Base-by-base conservation (phyloP, 768 basidiomycete species). In the Pleurotus giganteus region DNA sequence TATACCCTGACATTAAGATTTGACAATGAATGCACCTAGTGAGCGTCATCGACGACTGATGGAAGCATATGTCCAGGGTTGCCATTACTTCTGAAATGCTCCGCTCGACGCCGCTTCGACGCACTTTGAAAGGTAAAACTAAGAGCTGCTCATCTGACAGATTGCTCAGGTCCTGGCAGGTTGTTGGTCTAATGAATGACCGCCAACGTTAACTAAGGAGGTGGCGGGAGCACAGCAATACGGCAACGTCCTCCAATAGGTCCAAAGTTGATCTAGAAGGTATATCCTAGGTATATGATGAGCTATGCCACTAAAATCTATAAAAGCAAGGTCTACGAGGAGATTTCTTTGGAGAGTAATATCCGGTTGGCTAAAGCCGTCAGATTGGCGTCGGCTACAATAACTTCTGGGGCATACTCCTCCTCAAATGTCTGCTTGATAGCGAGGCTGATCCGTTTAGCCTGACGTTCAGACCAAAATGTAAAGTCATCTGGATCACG, bases 371-470 rank as follows among this genome's bases (percentile, higher is more conserved):
- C 85, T 57, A 99, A 73, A 24, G 86, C 77, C n/a, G 84, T 82
- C 64, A 98, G 68, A 69, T 98, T 98, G 24, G 97, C 94, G 63
- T 97, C 94, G 2, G 93, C 96, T 44, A 98, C 77, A 46, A 99
- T 79, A 32, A 99, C 94, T 64, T 96, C 92, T 21, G 86, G 82
- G 7, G 86, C 87, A 66, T 94, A 88, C 64, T 98, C 95, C 36
- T 98, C 88, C 23, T 79, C 84, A 69, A 97, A 98, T 27, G 88
- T 82, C 66, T 91, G 83, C 61, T 89, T 74, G 55, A 96, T 84
- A 24, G 84, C 86, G 17, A 74, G 71, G 49, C 88, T 88, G 60
- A 99, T 98, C 52, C 92, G 83, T 70, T 86, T 88, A 54, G 96
- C 97, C 68, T 99, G 96, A 39, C 77, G 74, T 62, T 89, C 87